Evolutionary conservation across 2,329 filamentous ascomycete genomes (phyloP).

Genomic region (Colletotrichum orchidophilum): DNA sequence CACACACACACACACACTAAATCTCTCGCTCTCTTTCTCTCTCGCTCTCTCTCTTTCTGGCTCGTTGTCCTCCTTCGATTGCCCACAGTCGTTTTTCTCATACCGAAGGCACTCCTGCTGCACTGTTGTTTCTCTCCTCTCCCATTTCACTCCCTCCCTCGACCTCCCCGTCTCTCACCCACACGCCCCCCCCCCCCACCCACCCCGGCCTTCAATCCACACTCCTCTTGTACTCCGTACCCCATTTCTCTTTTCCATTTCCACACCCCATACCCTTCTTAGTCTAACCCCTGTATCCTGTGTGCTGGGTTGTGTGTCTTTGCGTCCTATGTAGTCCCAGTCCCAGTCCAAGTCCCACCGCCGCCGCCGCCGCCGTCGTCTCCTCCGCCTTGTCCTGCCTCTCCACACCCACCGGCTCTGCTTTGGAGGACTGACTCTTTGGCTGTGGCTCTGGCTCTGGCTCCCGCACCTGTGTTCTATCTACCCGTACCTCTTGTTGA

Average conservation of each 20-base stretch:
- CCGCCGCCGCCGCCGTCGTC: constrained; percentile 17
- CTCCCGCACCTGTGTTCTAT: background rate
- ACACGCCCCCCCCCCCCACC: background rate
- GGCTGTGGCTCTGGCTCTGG: background rate
- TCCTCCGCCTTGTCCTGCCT: constrained; percentile 2
- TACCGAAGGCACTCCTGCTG: background rate
- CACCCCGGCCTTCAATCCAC: background rate
- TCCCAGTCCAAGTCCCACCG: constrained; percentile 2
- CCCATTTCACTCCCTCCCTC: constrained; percentile 1
- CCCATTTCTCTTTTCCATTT: background rate
- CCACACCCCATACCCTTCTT: background rate
- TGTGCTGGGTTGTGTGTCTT: constrained; percentile 27
- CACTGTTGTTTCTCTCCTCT: background rate
- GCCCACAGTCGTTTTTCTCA: background rate
- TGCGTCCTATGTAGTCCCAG: constrained; percentile 1
- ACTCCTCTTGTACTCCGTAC: background rate
- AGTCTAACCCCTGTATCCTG: background rate
- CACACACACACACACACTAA: background rate
- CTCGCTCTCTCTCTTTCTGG: background rate
- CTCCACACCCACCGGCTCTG: constrained; percentile 21
- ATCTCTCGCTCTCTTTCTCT: background rate
- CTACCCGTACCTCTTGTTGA: constrained; percentile 7
- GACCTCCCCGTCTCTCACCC: background rate
- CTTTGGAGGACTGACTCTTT: background rate
- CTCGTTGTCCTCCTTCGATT: background rate